A percentile compares a stretch with the other conserved stretches of the same genome.
Conservation (phyloP, 2,329 filamentous ascomycete species). For the Stachybotrys elegans region DNA sequence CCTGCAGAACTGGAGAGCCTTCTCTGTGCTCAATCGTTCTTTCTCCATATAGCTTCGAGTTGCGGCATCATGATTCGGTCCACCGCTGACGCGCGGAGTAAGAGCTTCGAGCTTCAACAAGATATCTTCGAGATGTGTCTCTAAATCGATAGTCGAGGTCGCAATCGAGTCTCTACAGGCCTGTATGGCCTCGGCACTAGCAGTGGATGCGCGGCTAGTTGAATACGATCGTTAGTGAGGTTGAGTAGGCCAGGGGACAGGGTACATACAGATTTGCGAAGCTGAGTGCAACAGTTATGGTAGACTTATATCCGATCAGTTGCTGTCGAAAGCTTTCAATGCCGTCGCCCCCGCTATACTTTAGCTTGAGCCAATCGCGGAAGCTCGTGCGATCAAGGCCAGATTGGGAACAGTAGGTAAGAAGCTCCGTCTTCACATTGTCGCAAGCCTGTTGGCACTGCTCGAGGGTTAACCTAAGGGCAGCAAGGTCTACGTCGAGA, state of each 20-base stretch:
- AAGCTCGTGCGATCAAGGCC: not conserved
- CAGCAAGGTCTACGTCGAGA: not conserved
- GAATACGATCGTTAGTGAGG: not conserved
- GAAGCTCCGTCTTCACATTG: not conserved
- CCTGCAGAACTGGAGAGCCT: not conserved
- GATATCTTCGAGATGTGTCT: not conserved
- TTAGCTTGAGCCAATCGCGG: constrained; percentile 1
- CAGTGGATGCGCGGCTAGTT: not conserved
- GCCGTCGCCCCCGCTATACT: not conserved
- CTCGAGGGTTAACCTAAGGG: not conserved
- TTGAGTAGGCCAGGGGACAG: not conserved
- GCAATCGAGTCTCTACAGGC: constrained; percentile 1
- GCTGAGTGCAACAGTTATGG: constrained; percentile 1
- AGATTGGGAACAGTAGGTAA: not conserved
- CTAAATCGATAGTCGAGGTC: not conserved
- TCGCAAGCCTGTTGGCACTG: not conserved
- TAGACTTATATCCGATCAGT: not conserved
- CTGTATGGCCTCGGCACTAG: not conserved
- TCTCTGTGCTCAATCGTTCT: not conserved
- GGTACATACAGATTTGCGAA: not conserved
- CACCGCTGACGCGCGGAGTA: not conserved
- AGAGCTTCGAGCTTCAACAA: constrained; percentile 1
- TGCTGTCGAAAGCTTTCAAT: constrained; percentile 1
- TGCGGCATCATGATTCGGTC: not conserved
- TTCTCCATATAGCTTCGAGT: not conserved